A percentile compares a stretch with the other conserved stretches of the same genome.
phyloP scores from a whole-genome alignment of 495 filamentous ascomycete species.

The Trichoderma erinaceum region DNA sequence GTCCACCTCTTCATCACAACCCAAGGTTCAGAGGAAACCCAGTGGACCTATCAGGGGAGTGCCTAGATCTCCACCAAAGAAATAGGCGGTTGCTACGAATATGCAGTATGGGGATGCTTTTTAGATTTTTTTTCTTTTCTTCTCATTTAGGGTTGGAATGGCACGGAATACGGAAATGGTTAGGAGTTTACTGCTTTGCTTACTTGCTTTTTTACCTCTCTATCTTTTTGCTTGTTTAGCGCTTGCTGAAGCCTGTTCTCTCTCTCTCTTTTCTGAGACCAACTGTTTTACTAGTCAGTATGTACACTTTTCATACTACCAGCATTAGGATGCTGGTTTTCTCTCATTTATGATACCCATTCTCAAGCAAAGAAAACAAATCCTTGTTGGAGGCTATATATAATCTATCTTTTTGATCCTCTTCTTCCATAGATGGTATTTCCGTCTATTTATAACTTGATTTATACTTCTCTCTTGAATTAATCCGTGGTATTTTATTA shows the following conservation, averaged over 20 bases:
- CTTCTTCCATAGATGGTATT: not conserved
- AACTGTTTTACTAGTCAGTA: not conserved
- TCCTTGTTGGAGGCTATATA: slow-evolving; percentile 1
- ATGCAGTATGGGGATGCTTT: not conserved
- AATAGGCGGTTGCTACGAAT: not conserved
- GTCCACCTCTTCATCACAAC: not conserved
- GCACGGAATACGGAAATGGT: not conserved
- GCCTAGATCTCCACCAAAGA: not conserved
- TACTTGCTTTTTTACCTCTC: not conserved
- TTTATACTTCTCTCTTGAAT: not conserved
- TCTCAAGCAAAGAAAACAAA: slow-evolving; percentile 5
- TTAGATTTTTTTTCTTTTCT: not conserved
- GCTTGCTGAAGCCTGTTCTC: slow-evolving; percentile 7
- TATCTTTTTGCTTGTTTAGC: not conserved
- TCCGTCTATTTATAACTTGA: not conserved
- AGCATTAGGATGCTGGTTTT: slow-evolving; percentile 3
- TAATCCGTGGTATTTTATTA: not conserved
- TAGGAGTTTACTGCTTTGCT: slow-evolving; percentile 6
- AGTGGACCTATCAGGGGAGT: not conserved
- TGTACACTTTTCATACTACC: not conserved
- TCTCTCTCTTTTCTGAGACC: not conserved
- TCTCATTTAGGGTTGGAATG: not conserved
- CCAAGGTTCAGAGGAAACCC: not conserved
- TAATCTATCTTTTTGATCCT: too few relatives aligned
- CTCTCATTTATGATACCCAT: slow-evolving; percentile 12